Evolutionary conservation across 2,329 filamentous ascomycete species (phyloP), one percentile per base, ranked within the genome.

Genomic region (Cryoendolithus antarcticus): DNA sequence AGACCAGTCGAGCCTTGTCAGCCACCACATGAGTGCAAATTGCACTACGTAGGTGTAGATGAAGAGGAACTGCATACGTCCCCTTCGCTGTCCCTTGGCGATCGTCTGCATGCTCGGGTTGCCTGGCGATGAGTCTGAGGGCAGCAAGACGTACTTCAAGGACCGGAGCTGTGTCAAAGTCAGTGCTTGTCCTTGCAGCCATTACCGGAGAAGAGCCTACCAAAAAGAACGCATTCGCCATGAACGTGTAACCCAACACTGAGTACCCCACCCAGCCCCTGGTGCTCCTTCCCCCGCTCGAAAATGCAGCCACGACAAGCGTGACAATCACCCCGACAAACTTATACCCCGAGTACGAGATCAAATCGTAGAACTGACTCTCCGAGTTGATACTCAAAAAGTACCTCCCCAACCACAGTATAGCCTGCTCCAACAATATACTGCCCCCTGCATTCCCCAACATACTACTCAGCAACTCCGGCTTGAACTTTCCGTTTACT

Each of bases 311-410:
- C 11, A 89, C 65, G 9, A 82, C 72, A 45, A 96, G 77, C 0
- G 88, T 95, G 36, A 84, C 73, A 44, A 98, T 98, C 50, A 95
- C 86, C 27, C 89, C 91, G 21, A 98, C 89, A 56, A 98, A 98
- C 62, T 98, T 98, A 67, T 98, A 98, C 12, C 93, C 93, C 2
- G 83, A 89, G 65, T 98, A 98, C 4, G 93, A 91, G 39, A 98
- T 81, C 37, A 98, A 65, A 54, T 98, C 91, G 42, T 96, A 75
- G 38, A 96, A 74, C 59, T 96, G 91, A 10, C 83, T 91, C 50
- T 93, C 85, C 58, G 91, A 93, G 51, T 80, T 93, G 62, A 98
- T 96, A 64, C 77, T 86, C 37, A 98, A 66, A 39, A 98, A 77
- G 57, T 96, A 98, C 61, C 85, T 93, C 38, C 89, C 91, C 19